Base-by-base conservation (phyloP, 1,284 basidiomycete species). In the Kalmanozyma brasiliensis region DNA sequence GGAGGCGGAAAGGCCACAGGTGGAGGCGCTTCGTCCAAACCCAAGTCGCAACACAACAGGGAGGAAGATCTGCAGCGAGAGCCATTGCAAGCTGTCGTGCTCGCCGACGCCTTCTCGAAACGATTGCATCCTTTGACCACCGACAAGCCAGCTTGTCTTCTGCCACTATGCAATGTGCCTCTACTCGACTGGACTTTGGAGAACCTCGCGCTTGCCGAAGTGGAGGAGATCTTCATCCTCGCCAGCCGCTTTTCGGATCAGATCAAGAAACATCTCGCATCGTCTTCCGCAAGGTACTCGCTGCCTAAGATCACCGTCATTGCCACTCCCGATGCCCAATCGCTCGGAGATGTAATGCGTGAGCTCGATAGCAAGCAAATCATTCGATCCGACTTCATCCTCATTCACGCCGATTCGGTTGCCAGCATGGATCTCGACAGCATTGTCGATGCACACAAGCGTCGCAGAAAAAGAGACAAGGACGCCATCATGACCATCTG, bases 181-280 rank as follows among this genome's bases (percentile, higher is more conserved):
- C 85, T 99, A 32, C 86, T 99, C 29, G 90, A 93, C 75, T 98
- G 94, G 93, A 97, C 95, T 2, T 89, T 98, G 66, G 95, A 98
- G 83, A 91, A 91, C 79, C 87, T 98, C 42, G 89, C 92, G 29
- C 86, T 94, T 17, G 92, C 93, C 30, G 93, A 93, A 49, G 94
- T 98, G 41, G 91, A 94, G 79, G 92, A 98, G 83, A 91, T 97
- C 63, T 95, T 97, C 83, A 90, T 98, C 52, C 89, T 98, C 66
- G 70, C 95, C 89, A 83, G 88, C 24, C 68, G 74, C 42, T 69
- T 74, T 40, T 47, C 68, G 3, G 47, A 56, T 16, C 56, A 63
- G 60, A 73, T 81, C 57, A 74, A 73, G 45, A 60, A 62, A 89
- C 78, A 95, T 89, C 79, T 87, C 85, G 92, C 94, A 75, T 48